Evolutionary conservation across 2,329 filamentous ascomycete species (phyloP), one percentile per base, ranked within the genome.

Genomic region (Diplodia sapinea): DNA sequence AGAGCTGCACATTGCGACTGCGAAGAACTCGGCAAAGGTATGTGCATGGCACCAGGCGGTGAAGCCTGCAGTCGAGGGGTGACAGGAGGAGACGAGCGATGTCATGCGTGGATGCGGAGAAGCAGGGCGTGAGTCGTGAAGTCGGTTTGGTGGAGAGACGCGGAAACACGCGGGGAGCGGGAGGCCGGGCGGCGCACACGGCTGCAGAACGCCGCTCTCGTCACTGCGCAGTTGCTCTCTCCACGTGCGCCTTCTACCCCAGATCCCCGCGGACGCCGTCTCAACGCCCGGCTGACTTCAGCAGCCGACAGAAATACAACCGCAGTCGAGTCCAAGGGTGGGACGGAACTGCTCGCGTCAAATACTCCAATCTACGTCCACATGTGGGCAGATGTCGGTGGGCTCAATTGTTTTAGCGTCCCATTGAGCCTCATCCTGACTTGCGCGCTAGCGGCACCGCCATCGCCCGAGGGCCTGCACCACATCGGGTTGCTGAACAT

Each of bases 151-250:
- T 26, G 26, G 26, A 26, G 26, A 26, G 26, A 26, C 26, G 26
- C 15, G 13, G 56, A 17, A 23, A 47, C 23, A 26, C 20, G 56
- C 23, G 54, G 54, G 17, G 31, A 36, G 23, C 12, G 51, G 23
- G 26, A 55, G 29, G n/a, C n/a, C 52, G 20, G 4, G 29, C 52
- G 29, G 2, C 52, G 40, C 29, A 17, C 52, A 17, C 6, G 20
- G 11, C 9, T 40, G 20, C 38, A 15, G 23, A 47, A 33, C 57
- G 43, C 57, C 57, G 13, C 57, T 26, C 56, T 50, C 57, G 57
- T 62, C 57, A 62, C 43, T 26, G 15, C 11, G 12, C 43, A 43
- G 13, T 26, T 29, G n/a, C 13, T 49, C 23, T 4, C 26, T 4
- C 26, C 26, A 26, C 26, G 26, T 26, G 26, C 26, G 26, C 3